Conservation (phyloP, 176 grass and related monocot species). For the Rhipidocladum racemiflorum region DNA sequence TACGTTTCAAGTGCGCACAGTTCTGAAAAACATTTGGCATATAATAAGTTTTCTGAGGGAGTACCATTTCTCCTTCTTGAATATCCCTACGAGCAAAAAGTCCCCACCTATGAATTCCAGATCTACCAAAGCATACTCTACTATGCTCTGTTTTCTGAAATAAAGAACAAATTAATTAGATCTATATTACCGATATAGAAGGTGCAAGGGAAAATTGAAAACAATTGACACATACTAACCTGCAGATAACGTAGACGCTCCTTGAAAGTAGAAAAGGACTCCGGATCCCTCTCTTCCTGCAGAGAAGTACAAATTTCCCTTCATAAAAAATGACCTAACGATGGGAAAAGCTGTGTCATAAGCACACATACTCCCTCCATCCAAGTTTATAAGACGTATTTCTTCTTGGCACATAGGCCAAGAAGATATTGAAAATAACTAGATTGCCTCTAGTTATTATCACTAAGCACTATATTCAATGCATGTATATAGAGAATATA, state of each 20-base stretch:
- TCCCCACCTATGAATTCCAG: slow-evolving; percentile 99
- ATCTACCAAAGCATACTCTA: slow-evolving; percentile 97
- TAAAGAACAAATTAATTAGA: slow-evolving; percentile 25
- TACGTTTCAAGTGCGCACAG: neutral
- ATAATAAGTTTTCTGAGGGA: neutral
- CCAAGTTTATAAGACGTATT: no score
- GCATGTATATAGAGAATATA: no score
- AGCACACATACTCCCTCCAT: no score
- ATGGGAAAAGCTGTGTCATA: neutral
- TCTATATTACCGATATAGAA: slow-evolving; percentile 26
- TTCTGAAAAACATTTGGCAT: slow-evolving; percentile 8
- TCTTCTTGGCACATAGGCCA: no score
- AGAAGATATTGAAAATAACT: no score
- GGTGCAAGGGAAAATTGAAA: neutral
- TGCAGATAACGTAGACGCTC: slow-evolving; percentile 87
- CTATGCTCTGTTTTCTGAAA: slow-evolving; percentile 86
- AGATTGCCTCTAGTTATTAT: no score
- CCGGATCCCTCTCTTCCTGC: slow-evolving; percentile 81
- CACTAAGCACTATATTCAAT: no score
- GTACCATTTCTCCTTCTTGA: slow-evolving; percentile 99
- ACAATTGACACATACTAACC: slow-evolving; percentile 39
- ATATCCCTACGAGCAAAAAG: slow-evolving; percentile 85
- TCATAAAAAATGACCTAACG: slow-evolving; percentile 25
- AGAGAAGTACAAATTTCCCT: slow-evolving; percentile 26
- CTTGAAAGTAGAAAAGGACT: slow-evolving; percentile 92